Conservation (phyloP, 305 asterid species). For the Fraxinus xanthoxyloides region DNA sequence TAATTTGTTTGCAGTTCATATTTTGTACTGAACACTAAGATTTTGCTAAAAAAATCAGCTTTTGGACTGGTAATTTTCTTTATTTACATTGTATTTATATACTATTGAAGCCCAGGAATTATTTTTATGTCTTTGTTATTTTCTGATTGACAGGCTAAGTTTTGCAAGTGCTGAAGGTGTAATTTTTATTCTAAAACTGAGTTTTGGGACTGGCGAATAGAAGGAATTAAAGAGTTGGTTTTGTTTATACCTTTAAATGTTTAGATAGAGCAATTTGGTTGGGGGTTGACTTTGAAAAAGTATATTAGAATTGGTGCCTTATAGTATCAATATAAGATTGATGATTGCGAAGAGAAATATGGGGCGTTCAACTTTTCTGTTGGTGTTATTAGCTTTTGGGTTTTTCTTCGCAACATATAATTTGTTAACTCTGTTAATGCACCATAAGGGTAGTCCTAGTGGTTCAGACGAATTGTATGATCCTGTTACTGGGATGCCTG, state of each 20-base stretch:
- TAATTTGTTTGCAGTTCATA: conserved; percentile 19
- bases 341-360: conserved; percentile 45
- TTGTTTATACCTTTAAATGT: background rate
- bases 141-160: conserved; percentile 23
- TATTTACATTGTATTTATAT: background rate
- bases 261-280: conserved; percentile 10
- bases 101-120: background rate
- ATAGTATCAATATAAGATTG: conserved; percentile 1
- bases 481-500: conserved; percentile 43
- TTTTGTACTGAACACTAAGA: conserved; percentile 11
- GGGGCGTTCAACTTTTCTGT: conserved; percentile 55
- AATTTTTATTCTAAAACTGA: conserved; percentile 22
- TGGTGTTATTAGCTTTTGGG: conserved; percentile 63
- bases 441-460: conserved; percentile 31
- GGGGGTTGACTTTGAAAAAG: conserved; percentile 9
- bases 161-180: conserved; percentile 26
- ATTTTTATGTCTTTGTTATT: background rate
- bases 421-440: conserved; percentile 47
- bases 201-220: conserved; percentile 19
- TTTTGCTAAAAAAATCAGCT: conserved; percentile 6
- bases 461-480: conserved; percentile 32
- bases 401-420: conserved; percentile 71
- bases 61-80: conserved; percentile 2
- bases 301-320: background rate
- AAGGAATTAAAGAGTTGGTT: background rate